Conservation (phyloP, 169 alveolate species). For the Cryptosporidium andersoni region DNA sequence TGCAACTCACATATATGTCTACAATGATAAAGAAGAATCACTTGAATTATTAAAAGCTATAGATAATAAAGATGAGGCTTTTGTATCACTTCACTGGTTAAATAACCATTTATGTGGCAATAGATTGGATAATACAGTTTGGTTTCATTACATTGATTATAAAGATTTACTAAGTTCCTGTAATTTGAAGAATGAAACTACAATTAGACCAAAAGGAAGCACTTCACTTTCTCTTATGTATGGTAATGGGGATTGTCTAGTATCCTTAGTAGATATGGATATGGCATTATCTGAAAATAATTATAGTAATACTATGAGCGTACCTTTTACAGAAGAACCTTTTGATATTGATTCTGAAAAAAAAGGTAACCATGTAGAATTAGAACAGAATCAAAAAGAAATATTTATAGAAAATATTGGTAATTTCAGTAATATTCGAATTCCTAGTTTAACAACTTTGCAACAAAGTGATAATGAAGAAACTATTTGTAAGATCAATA, state of each 20-base stretch:
- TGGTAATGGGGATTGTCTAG: conserved; percentile 33
- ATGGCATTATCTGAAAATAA: not conserved
- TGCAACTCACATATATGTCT: conserved; percentile 24
- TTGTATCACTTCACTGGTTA: conserved; percentile 31
- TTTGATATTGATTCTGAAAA: not conserved
- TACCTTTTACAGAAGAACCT: not conserved
- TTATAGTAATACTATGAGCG: not conserved
- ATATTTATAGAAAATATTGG: not conserved
- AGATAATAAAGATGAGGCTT: not conserved
- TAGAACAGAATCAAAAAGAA: conserved; percentile 4
- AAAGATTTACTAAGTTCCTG: not conserved
- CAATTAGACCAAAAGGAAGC: conserved; percentile 60
- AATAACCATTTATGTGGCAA: conserved; percentile 20
- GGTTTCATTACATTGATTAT: conserved; percentile 4
- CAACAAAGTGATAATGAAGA: not conserved
- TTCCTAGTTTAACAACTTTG: too few relatives aligned
- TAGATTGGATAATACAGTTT: conserved; percentile 39
- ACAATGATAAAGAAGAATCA: not conserved
- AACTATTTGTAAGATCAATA: not conserved
- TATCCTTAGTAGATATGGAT: conserved; percentile 10
- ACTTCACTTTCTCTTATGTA: conserved; percentile 18
- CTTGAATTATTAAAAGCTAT: conserved; percentile 9
- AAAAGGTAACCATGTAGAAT: not conserved
- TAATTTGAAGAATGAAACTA: conserved; percentile 9
- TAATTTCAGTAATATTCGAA: too few relatives aligned